Evolutionary conservation across 495 filamentous ascomycete species (phyloP), one percentile per base, ranked within the genome.

Genomic region (Massariosphaeria phaeospora): DNA sequence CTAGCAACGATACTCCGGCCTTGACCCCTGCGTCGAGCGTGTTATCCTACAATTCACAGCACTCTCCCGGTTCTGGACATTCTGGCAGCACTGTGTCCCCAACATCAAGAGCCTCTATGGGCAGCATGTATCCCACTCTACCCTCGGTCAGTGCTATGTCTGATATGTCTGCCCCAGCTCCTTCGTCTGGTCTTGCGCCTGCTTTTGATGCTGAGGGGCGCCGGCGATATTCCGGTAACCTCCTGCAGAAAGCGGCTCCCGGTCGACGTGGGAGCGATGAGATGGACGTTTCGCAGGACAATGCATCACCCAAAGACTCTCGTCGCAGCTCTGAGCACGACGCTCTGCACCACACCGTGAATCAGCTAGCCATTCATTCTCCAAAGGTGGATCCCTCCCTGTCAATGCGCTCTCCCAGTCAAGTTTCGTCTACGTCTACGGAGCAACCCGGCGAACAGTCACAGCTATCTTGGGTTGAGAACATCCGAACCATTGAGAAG

Each of bases 11-110:
- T 49, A 94, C 89, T 17, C 89, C 91, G 7, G 90, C 86, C 0
- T 76, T 96, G 64, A 96, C 91, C 0, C 93, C 93, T 7, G 87
- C 91, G 1, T 91, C 88, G n/a, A 90, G 85, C 64, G 79, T 82
- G 13, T 78, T 89, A 66, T 91, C 87, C 0, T 93, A 95, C 70
- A 85, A 81, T 18, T 69, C 66, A 0, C 82, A 83, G 49, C 89
- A 93, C 65, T 96, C 91, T 3, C 91, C 93, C 0, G 78, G 76
- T 62, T 82, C 86, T 21, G 78, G 78, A 34, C 77, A 81, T 23
- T 70, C 70, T 36, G 80, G 76, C 59, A 78, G 88, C 67, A 64
- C 46, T 24, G 49, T 88, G 77, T 53, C 85, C 79, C 20, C 77
- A 6, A 73, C 76, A 13, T 69, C 74, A 8, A 40, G 59, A 11